Evolutionary conservation across 768 basidiomycete genomes (phyloP).

Genomic region (Pisolithus orientalis): DNA sequence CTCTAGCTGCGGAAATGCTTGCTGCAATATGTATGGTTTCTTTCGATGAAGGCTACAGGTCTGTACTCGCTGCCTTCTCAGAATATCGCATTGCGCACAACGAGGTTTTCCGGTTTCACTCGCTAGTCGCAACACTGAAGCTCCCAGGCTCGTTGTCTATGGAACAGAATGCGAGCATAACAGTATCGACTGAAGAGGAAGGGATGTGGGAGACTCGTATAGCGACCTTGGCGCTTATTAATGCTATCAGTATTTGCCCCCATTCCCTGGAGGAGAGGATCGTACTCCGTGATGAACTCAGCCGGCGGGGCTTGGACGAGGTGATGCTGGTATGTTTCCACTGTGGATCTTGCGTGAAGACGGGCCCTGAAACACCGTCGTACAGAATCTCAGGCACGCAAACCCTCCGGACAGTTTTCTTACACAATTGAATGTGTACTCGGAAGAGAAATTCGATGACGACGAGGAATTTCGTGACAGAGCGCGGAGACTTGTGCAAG

Average conservation of each 20-base stretch:
- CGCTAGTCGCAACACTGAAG: constrained; percentile 57
- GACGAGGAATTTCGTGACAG: constrained; percentile 78
- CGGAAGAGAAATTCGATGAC: constrained; percentile 87
- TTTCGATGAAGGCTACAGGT: constrained; percentile 60
- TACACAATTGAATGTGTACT: constrained; percentile 76
- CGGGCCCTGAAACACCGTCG: not conserved
- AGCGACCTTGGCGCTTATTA: constrained; percentile 71
- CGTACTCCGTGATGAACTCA: constrained; percentile 75
- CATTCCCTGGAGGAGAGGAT: constrained; percentile 76
- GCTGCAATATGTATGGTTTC: constrained; percentile 81
- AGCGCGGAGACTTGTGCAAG: constrained; percentile 33
- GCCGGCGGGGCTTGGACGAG: constrained; percentile 77
- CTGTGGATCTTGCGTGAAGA: not conserved
- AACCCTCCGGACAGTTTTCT: constrained; percentile 72
- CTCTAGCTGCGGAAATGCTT: constrained; percentile 68
- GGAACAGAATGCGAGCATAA: constrained; percentile 27
- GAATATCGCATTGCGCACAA: constrained; percentile 69
- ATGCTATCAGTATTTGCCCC: constrained; percentile 71
- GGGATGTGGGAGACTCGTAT: constrained; percentile 79
- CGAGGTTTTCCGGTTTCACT: constrained; percentile 78
- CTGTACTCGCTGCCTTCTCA: constrained; percentile 71
- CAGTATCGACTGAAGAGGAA: constrained; percentile 49
- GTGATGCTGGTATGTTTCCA: constrained; percentile 62
- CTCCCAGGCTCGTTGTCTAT: constrained; percentile 39
- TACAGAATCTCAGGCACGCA: constrained; percentile 66